phyloP scores from a whole-genome alignment of 2,329 filamentous ascomycete species.

The Paecilomyces niveus region DNA sequence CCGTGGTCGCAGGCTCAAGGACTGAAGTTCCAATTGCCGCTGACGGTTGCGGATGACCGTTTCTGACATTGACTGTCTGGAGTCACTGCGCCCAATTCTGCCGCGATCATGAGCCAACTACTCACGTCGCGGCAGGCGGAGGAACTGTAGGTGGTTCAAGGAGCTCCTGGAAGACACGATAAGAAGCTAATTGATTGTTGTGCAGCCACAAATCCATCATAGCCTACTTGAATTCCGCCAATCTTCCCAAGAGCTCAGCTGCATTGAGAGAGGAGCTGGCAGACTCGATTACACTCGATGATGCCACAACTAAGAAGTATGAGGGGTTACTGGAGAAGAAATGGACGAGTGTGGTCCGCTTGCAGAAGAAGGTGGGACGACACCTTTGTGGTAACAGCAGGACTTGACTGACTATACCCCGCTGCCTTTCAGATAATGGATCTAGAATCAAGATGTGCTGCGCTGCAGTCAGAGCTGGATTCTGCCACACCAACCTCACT shows the following conservation, averaged over 20 bases:
- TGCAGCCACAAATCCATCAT: constrained; percentile 85
- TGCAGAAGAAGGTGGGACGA: constrained; percentile 79
- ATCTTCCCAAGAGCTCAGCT: constrained; percentile 61
- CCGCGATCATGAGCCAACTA: constrained; percentile 59
- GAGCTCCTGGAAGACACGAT: not conserved
- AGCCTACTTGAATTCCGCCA: constrained; percentile 72
- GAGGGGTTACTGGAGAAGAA: constrained; percentile 94
- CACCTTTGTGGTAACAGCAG: not conserved
- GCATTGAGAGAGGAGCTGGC: constrained; percentile 72
- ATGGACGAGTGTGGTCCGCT: constrained; percentile 89
- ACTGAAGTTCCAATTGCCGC: not conserved
- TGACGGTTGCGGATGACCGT: not conserved
- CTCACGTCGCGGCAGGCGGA: constrained; percentile 76
- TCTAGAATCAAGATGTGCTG: constrained; percentile 66
- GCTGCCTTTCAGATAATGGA: constrained; percentile 69
- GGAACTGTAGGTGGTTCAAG: constrained; percentile 62
- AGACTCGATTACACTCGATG: constrained; percentile 62
- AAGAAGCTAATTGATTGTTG: not conserved
- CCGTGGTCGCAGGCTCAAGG: not conserved
- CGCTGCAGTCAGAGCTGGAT: constrained; percentile 76
- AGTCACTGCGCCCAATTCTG: constrained; percentile 3
- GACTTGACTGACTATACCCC: constrained; percentile 5
- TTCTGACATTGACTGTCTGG: constrained; percentile 1
- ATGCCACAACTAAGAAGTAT: constrained; percentile 84
- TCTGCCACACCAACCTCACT: constrained; percentile 73